phyloP scores from a whole-genome alignment of 345 rosid genomes.

The sweet orange (Citrus sinensis) region DNA sequence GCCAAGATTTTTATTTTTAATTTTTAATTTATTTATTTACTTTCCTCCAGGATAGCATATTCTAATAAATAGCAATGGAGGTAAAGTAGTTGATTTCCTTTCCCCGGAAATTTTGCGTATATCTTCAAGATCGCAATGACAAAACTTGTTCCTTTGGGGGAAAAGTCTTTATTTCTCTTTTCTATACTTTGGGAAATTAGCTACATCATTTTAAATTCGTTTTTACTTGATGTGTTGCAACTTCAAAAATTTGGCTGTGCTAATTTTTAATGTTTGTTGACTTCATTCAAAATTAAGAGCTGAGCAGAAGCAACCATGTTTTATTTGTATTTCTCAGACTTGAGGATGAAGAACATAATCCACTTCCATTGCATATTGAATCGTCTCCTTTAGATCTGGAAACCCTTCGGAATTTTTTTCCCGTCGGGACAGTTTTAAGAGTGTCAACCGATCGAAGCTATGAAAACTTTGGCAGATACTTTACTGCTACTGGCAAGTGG shows the following conservation, averaged over 20 bases:
- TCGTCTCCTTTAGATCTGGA: neutral
- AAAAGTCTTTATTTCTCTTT: neutral
- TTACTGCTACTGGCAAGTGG: constrained; percentile 12
- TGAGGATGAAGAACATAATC: constrained; percentile 3
- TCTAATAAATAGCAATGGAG: neutral
- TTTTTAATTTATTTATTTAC: neutral
- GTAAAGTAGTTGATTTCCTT: neutral
- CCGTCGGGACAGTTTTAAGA: constrained; percentile 16
- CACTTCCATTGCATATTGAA: constrained; percentile 15
- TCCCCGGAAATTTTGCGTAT: neutral
- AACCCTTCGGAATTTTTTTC: constrained; percentile 1
- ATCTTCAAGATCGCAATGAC: neutral
- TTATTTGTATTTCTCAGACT: neutral
- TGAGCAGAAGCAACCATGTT: neutral
- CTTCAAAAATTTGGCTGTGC: neutral
- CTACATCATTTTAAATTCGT: neutral
- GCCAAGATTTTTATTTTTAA: neutral
- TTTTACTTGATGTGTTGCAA: neutral
- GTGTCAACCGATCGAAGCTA: constrained; percentile 2
- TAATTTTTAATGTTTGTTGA: neutral
- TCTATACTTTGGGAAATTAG: neutral
- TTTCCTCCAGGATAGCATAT: neutral
- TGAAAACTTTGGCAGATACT: constrained; percentile 11
- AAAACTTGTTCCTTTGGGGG: neutral
- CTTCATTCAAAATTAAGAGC: neutral